Conservation (phyloP, 1,284 basidiomycete species). For the Irpex sp. region DNA sequence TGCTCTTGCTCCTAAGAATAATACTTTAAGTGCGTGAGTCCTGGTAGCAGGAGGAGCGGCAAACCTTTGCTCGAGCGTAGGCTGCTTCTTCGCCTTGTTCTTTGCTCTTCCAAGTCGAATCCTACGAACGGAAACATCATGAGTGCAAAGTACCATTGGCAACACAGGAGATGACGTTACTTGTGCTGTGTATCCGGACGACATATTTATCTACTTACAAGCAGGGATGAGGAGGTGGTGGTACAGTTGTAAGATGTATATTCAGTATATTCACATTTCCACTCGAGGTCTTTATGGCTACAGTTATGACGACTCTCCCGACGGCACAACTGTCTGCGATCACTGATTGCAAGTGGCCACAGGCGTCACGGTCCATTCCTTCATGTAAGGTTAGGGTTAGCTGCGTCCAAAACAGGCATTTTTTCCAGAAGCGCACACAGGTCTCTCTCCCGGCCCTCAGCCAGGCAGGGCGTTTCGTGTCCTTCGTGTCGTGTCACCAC, state of each 20-base stretch:
- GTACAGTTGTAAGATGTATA: too few relatives aligned
- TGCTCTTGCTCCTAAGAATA: constrained; percentile 29
- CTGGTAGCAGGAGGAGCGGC: background rate
- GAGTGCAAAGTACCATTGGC: too few relatives aligned
- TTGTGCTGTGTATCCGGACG: constrained; percentile 25
- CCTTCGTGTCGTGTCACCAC: constrained; percentile 9
- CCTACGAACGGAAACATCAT: constrained; percentile 15
- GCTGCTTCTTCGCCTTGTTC: constrained; percentile 30
- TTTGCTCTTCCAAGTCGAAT: constrained; percentile 26
- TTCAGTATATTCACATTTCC: too few relatives aligned
- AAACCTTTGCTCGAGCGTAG: constrained; percentile 30
- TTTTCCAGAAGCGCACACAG: constrained; percentile 4
- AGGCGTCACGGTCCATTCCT: background rate
- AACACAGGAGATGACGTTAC: constrained; percentile 4
- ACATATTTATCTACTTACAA: constrained; percentile 13
- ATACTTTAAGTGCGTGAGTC: background rate
- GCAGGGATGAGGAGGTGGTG: background rate
- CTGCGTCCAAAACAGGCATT: constrained; percentile 5
- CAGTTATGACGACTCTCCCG: background rate
- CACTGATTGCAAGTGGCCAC: background rate
- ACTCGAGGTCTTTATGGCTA: too few relatives aligned
- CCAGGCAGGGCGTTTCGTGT: background rate
- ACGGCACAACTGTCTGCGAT: background rate
- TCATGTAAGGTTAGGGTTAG: constrained; percentile 6
- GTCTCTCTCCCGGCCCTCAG: background rate